Evolutionary conservation across 805 yeast genomes (phyloP).

Genomic region (Candida ponderosae): DNA sequence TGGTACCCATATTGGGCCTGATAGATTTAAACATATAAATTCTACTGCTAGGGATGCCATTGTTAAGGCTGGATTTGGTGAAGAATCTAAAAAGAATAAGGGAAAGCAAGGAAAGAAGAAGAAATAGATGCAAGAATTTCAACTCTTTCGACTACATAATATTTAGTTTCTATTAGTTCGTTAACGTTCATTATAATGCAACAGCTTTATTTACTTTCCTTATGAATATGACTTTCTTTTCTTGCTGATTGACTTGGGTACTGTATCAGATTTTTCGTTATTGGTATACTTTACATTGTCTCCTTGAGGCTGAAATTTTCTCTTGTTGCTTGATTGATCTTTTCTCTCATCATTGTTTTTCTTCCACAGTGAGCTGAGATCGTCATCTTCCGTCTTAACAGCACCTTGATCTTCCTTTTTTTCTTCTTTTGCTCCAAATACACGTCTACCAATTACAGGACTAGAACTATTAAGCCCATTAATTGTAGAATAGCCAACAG

Average conservation of each 20-base stretch:
- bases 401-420: slow-evolving; percentile 15
- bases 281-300: slow-evolving; percentile 2
- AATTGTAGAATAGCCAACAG: slow-evolving; percentile 36
- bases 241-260: slow-evolving; percentile 9
- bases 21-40: slow-evolving; percentile 89
- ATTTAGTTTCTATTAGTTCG: no score
- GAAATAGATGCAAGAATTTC: no score
- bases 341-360: slow-evolving; percentile 1
- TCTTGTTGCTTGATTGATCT: slow-evolving; percentile 12
- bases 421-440: slow-evolving; percentile 18
- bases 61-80: slow-evolving; percentile 47
- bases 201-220: no score
- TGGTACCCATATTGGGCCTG: slow-evolving; percentile 88
- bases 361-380: not conserved
- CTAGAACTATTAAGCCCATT: slow-evolving; percentile 16
- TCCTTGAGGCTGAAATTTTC: slow-evolving; percentile 6
- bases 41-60: slow-evolving; percentile 83
- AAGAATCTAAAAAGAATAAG: slow-evolving; percentile 15
- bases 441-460: slow-evolving; percentile 20
- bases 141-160: no score
- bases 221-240: slow-evolving; percentile 13
- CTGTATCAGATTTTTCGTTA: slow-evolving; percentile 7
- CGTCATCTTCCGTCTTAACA: slow-evolving; percentile 8
- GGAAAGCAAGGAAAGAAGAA: slow-evolving; percentile 22
- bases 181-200: no score